phyloP scores from a whole-genome alignment of 2,329 filamentous ascomycete species.

The Fusarium sp. region DNA sequence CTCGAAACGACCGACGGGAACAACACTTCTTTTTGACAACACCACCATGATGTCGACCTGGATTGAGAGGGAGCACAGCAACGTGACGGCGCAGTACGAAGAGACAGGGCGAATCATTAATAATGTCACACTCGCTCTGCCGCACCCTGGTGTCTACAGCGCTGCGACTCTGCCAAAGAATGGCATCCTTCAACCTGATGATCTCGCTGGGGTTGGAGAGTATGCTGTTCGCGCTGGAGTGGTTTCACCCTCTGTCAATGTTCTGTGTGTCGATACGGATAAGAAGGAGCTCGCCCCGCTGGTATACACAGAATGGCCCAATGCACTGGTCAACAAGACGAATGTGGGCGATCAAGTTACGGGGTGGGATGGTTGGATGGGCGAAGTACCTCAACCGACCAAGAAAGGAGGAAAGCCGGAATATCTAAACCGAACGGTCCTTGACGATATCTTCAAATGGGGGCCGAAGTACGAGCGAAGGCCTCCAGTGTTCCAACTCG shows the following conservation, averaged over 20 bases:
- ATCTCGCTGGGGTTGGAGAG: constrained; percentile 69
- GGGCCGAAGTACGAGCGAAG: constrained; percentile 59
- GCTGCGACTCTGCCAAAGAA: constrained; percentile 70
- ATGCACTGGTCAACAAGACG: constrained; percentile 47
- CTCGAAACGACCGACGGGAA: constrained; percentile 62
- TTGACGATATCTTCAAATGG: constrained; percentile 77
- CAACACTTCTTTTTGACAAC: constrained; percentile 72
- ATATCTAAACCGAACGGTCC: constrained; percentile 63
- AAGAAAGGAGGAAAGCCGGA: constrained; percentile 40
- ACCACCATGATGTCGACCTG: constrained; percentile 74
- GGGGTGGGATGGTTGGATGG: constrained; percentile 49
- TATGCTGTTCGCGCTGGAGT: constrained; percentile 74
- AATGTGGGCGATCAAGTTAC: constrained; percentile 47
- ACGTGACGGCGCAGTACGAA: constrained; percentile 61
- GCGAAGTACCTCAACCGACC: constrained; percentile 48
- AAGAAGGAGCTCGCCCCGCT: constrained; percentile 66
- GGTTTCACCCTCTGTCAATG: constrained; percentile 73
- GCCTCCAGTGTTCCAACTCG: constrained; percentile 61
- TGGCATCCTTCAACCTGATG: constrained; percentile 71
- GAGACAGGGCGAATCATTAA: constrained; percentile 68
- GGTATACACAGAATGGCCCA: constrained; percentile 68
- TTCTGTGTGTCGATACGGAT: constrained; percentile 73
- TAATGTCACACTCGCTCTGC: constrained; percentile 79
- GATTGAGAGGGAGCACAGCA: constrained; percentile 64
- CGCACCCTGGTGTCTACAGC: constrained; percentile 71